Conservation (phyloP, 345 rosid species). For the Dipteronia sinensis region DNA sequence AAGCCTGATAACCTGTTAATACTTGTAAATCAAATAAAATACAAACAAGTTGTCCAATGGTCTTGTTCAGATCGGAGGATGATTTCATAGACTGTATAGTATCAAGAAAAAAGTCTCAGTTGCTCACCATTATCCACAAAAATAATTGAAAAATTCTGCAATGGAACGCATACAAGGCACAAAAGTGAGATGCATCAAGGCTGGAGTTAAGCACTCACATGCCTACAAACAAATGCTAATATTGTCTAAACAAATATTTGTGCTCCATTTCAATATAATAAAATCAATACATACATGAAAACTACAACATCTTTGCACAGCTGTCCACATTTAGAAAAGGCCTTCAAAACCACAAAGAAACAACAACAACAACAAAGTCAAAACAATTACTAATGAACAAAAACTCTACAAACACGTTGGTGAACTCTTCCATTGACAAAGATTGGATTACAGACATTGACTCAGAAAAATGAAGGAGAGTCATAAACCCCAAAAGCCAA, state of each 20-base stretch:
- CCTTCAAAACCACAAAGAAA: background rate
- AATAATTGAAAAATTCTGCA: no score
- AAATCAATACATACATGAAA: background rate
- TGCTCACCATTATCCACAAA: background rate
- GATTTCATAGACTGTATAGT: background rate
- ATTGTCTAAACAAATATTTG: background rate
- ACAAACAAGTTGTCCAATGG: background rate
- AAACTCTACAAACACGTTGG: background rate
- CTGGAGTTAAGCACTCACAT: background rate
- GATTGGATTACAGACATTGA: background rate
- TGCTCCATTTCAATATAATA: background rate
- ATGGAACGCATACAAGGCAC: no score
- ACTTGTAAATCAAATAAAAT: background rate
- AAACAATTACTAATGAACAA: background rate
- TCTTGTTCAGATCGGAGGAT: background rate
- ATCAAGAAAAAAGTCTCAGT: background rate
- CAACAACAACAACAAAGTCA: background rate
- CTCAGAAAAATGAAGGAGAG: background rate
- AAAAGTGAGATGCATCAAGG: background rate
- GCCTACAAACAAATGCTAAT: no score
- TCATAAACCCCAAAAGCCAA: background rate
- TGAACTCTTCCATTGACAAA: slow-evolving; percentile 9
- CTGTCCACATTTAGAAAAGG: background rate
- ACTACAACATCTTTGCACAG: background rate
- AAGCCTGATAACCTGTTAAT: no score